Base-by-base conservation (phyloP, 2,329 filamentous ascomycete genomes). In the Clarireedia paspali region DNA sequence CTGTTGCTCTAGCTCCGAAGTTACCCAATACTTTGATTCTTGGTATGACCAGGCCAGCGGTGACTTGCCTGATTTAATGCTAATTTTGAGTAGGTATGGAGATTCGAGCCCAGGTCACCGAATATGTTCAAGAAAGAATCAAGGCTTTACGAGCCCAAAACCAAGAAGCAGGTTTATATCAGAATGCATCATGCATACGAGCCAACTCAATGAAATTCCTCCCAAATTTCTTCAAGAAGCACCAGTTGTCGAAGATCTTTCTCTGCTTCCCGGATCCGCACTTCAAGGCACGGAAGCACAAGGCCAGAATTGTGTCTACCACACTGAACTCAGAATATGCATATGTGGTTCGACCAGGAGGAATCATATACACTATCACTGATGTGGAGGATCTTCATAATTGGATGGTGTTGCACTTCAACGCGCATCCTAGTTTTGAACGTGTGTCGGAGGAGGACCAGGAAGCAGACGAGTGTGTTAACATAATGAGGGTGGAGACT, bases 131-230 rank as follows among this genome's bases (percentile, higher is more conserved):
- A 70, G 88, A 95, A 63, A 87, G 91, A 67, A 89, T 96, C 69
- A 82, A 83, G 62, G 92, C 91, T 4, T 78, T 97, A 17, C 84
- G 94, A 4, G 74, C 77, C 12, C 85, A 91, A 67, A 79, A 82
- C 61, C 67, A 74, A 5, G 74, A 75, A 5, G 68, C 70, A 27
- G 71, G 73, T 50, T 71, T 75, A 47, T 97, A 90, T 71, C 87
- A 95, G 68, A 99, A 99, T 70, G 86, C 92, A 53, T 85, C 88
- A 36, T 95, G 90, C 68, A 77, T 99, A 48, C 86, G 94, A 60
- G 89, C 89, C 62, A 99, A 99, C 75, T 89, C 90, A 5, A 99
- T 99, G 94, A 99, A 99, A 71, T 99, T 97, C 72, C 77, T 99
- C n/a, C 92, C 95, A 60, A 97, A 99, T 70, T 96, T 96, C 77